Base-by-base conservation (phyloP, 2,329 filamentous ascomycete species). In the Cladosporium phlei region DNA sequence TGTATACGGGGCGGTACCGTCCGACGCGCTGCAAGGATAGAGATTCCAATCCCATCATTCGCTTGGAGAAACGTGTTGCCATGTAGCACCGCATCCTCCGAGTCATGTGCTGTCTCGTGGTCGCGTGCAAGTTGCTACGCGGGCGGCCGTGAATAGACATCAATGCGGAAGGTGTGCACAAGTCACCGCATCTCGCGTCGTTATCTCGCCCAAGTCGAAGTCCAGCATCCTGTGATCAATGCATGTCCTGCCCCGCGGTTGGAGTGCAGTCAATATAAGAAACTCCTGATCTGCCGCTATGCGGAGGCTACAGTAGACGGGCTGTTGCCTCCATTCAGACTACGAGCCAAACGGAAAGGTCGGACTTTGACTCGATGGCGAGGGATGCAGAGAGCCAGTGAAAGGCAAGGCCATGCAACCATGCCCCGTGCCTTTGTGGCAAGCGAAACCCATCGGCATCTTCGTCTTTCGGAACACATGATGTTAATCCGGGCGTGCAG, bases 211-310 rank as follows among this genome's bases (percentile, higher is more conserved):
- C 24, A 25, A 11, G 24, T 6, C 24, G 24, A n/a, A n/a, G n/a
- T n/a, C n/a, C n/a, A n/a, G 34, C 34, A 37, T n/a, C 10, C n/a
- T 12, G 10, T 14, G 21, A 12, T 39, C 17, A 10, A 22, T 22
- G 24, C 27, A 29, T 42, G 21, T 24, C 29, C 25, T 50, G 47
- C 56, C 59, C 58, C 59, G 50, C 59, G 48, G 51, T 30, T 52
- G 39, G 46, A 30, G 52, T 37, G 59, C 60, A 49, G 59, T 62
- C 56, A 49, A 62, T 54, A 60, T 62, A 62, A 61, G 57, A 58
- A 59, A 62, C 44, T 35, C 43, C 46, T 53, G 55, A 57, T 57
- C 52, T 54, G 54, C 52, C 54, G 53, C 57, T 57, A 62, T 55
- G 56, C 53, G 46, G n/a, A 53, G 52, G 57, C 58, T 60, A 57